Evolutionary conservation across 176 grass and related monocot species (phyloP).

Genomic region (Pharus latifolius): DNA sequence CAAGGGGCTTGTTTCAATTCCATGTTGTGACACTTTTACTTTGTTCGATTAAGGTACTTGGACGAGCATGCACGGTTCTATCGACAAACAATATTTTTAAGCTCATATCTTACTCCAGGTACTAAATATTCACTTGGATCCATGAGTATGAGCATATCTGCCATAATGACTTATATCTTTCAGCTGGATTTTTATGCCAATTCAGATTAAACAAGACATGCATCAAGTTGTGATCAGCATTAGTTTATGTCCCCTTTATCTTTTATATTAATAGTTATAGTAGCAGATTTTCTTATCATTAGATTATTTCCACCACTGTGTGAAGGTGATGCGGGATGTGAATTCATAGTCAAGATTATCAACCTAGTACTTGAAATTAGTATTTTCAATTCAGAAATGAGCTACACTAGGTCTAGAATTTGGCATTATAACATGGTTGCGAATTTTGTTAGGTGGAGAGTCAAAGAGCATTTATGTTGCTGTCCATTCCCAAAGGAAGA

Average conservation of each 20-base stretch:
- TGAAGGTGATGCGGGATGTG: no score
- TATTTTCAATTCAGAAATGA: no score
- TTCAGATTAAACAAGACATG: background rate
- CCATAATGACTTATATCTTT: background rate
- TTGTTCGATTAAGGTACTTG: conserved; percentile 59
- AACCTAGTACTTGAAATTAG: no score
- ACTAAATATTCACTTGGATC: conserved; percentile 7
- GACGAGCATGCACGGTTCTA: conserved; percentile 67
- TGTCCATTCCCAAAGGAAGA: no score
- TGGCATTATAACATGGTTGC: no score
- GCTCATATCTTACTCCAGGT: conserved; percentile 90
- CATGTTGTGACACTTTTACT: conserved; percentile 20
- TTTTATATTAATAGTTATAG: background rate
- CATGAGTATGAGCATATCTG: background rate
- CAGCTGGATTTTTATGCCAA: background rate
- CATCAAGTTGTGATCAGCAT: background rate
- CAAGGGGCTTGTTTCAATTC: background rate
- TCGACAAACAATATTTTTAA: conserved; percentile 82
- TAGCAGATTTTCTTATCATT: no score
- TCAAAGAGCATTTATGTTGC: no score
- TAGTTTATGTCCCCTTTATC: background rate
- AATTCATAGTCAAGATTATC: no score
- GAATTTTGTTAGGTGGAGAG: no score
- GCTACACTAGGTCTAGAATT: no score
- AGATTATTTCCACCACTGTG: background rate